These are phyloP conservation scores for Penicillium sp. DNA, from an alignment of 2,329 filamentous ascomycete species.

Conservation along the genomic window DNA sequence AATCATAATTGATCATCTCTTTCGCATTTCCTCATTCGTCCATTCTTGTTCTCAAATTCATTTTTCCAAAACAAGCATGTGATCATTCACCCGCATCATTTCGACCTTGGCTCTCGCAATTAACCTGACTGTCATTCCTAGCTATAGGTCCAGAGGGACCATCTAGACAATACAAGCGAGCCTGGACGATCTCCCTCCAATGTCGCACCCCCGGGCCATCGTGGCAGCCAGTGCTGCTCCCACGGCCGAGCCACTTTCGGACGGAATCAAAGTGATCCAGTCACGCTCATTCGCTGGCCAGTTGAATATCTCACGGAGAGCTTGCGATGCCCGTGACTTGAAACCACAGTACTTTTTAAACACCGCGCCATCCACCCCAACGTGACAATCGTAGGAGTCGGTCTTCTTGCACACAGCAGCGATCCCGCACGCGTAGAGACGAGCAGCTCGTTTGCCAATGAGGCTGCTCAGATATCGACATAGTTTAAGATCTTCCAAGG, in stretches of 20 bases:
- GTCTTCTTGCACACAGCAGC: conserved; percentile 98
- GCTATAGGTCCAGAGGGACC: not conserved
- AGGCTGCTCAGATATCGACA: conserved; percentile 84
- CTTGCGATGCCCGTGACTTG: conserved; percentile 31
- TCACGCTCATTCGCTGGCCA: conserved; percentile 75
- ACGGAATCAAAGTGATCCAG: conserved; percentile 72
- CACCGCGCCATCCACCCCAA: conserved; percentile 90
- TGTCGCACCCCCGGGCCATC: conserved; percentile 33
- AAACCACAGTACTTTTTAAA: conserved; percentile 62
- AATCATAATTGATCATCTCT: too few relatives aligned
- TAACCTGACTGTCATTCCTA: too few relatives aligned
- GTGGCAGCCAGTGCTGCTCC: conserved; percentile 82
- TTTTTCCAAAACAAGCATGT: too few relatives aligned
- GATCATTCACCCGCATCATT: too few relatives aligned
- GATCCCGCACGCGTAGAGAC: conserved; percentile 86
- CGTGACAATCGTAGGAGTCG: conserved; percentile 71
- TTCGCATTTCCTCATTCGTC: too few relatives aligned
- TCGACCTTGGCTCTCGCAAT: too few relatives aligned
- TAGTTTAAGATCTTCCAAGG: conserved; percentile 73
- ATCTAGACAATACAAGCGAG: not conserved
- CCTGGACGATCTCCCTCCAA: not conserved
- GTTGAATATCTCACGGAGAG: conserved; percentile 71
- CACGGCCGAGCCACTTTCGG: conserved; percentile 87
- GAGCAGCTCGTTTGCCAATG: conserved; percentile 84
- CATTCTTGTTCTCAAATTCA: too few relatives aligned